Evolutionary conservation across 2,329 filamentous ascomycete species (phyloP).

Genomic region (Penicillium digitatum): DNA sequence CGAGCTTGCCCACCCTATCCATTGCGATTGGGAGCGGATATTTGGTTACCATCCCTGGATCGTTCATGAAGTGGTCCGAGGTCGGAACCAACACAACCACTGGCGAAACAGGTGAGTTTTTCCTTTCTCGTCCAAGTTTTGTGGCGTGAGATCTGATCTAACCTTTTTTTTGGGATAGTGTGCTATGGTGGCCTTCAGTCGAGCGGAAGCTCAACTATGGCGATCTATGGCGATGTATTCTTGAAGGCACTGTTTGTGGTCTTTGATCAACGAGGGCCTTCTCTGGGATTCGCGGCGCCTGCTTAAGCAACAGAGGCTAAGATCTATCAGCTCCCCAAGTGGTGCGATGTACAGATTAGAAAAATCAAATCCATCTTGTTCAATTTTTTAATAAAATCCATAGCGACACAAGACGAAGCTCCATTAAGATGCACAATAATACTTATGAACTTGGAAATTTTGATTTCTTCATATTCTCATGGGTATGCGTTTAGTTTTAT

Average conservation of each 20-base stretch:
- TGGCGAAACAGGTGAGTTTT: constrained; percentile 37
- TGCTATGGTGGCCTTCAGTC: constrained; percentile 60
- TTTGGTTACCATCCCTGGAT: constrained; percentile 53
- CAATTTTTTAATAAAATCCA: too few species aligned
- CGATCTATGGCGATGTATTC: constrained; percentile 59
- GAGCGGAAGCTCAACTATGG: constrained; percentile 53
- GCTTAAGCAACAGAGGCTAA: background rate
- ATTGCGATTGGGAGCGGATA: constrained; percentile 52
- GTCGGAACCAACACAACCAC: constrained; percentile 45
- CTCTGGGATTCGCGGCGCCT: constrained; percentile 51
- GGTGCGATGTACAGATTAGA: constrained; percentile 7
- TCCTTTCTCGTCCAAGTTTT: background rate
- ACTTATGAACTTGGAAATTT: constrained; percentile 9
- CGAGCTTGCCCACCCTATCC: constrained; percentile 52
- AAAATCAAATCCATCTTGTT: background rate
- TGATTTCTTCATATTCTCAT: constrained; percentile 22
- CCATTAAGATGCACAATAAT: background rate
- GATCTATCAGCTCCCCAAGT: background rate
- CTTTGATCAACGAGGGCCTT: constrained; percentile 51
- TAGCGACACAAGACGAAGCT: background rate
- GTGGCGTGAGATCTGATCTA: background rate
- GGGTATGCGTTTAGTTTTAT: constrained; percentile 20
- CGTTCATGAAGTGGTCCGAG: constrained; percentile 54
- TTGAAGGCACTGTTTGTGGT: constrained; percentile 59
- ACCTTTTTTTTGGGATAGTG: constrained; percentile 30